Conservation (phyloP, 306 rosid species). For the Crotalaria pallida region DNA sequence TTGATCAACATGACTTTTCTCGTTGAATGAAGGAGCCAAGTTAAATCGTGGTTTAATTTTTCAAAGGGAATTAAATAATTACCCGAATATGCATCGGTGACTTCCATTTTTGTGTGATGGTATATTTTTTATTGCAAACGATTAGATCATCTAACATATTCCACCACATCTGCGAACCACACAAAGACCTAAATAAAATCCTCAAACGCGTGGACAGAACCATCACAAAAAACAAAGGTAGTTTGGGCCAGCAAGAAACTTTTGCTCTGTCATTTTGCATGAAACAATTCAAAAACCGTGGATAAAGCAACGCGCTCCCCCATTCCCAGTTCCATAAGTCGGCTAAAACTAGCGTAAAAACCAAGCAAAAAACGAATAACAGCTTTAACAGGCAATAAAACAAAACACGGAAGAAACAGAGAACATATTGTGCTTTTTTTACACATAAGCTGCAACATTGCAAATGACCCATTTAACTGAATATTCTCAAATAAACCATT, state of each 20-base stretch:
- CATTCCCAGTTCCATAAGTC: neutral
- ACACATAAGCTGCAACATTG: neutral
- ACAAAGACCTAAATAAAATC: neutral
- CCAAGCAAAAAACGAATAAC: conserved; percentile 15
- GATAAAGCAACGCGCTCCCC: neutral
- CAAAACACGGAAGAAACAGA: neutral
- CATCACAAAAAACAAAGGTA: neutral
- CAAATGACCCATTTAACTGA: neutral
- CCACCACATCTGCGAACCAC: neutral
- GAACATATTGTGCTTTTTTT: neutral
- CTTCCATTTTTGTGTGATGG: too few species aligned
- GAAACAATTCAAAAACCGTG: neutral
- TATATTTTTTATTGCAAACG: neutral
- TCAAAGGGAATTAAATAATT: too few species aligned
- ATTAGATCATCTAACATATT: neutral
- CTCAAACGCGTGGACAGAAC: neutral
- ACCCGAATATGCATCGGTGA: too few species aligned
- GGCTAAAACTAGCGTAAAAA: neutral
- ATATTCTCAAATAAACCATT: conserved; percentile 33
- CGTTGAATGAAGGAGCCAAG: neutral
- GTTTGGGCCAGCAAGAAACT: neutral
- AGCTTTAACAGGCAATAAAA: neutral
- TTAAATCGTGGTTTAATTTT: neutral
- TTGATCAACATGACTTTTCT: neutral
- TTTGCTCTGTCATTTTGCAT: neutral